Percentiles rank a stretch among this genome's conserved stretches.
These are phyloP conservation scores for Aspergillus terreus DNA, from an alignment of 2,329 filamentous ascomycete species.

Conservation along the genomic window DNA sequence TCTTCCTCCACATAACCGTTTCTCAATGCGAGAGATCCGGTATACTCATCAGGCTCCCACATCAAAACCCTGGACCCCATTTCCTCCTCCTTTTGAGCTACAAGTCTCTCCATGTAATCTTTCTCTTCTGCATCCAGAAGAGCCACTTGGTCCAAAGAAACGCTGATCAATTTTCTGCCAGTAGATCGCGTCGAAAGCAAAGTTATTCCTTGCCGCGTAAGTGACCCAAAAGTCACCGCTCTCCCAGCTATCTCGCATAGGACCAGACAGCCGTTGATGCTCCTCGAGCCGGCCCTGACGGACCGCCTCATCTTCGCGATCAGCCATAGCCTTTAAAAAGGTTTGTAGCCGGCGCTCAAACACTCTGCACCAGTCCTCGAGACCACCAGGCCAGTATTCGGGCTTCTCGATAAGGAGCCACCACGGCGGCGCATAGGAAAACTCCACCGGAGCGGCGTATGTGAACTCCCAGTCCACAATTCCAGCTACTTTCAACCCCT, in stretches of 20 bases:
- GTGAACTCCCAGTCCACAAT: constrained; percentile 22
- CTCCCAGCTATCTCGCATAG: constrained; percentile 12
- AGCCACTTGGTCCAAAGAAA: constrained; percentile 9
- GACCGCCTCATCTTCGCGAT: constrained; percentile 13
- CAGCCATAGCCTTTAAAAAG: constrained; percentile 12
- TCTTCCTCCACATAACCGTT: no score
- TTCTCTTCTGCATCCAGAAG: constrained; percentile 6
- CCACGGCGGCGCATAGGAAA: constrained; percentile 17
- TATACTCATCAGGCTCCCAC: constrained; percentile 13
- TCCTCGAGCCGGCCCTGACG: constrained; percentile 4
- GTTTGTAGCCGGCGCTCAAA: constrained; percentile 15
- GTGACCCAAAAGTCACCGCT: constrained; percentile 9
- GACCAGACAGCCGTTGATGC: constrained; percentile 14
- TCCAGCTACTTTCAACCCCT: constrained; percentile 9
- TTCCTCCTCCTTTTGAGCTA: constrained; percentile 9
- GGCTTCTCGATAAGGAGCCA: constrained; percentile 22
- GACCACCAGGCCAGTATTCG: constrained; percentile 19
- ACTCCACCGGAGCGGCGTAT: constrained; percentile 17
- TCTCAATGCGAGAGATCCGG: no score
- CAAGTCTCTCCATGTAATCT: constrained; percentile 7
- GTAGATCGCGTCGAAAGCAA: constrained; percentile 9
- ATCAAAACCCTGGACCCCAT: constrained; percentile 7
- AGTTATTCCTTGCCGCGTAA: constrained; percentile 9
- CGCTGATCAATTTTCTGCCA: constrained; percentile 9
- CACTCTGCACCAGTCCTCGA: constrained; percentile 15